Conservation (phyloP, 441 rosid species). For the Croton laevigatus region DNA sequence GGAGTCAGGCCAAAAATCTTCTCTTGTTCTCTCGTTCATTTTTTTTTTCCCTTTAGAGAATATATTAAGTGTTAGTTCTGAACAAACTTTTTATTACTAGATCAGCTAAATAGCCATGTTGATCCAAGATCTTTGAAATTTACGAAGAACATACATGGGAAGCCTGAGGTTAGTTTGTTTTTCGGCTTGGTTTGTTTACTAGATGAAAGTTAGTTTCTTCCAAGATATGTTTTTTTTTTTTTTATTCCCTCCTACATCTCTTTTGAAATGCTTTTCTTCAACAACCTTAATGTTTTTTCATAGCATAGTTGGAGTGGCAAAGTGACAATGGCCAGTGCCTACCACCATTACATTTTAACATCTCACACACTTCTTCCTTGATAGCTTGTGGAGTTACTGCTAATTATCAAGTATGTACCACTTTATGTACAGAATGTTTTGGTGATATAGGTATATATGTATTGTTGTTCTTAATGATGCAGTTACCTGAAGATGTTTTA, state of each 20-base stretch:
- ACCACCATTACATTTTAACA: constrained; percentile 66
- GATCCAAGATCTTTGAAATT: constrained; percentile 70
- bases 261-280: neutral
- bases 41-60: no score
- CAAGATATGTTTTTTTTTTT: neutral
- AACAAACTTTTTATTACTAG: constrained; percentile 38
- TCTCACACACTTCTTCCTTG: constrained; percentile 81
- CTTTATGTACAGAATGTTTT: neutral
- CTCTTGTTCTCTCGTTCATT: no score
- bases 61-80: constrained; percentile 7
- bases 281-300: constrained; percentile 12
- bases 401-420: constrained; percentile 46
- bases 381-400: constrained; percentile 81
- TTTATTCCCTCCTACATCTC: neutral
- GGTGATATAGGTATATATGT: neutral
- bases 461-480: neutral
- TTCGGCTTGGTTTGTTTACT: neutral
- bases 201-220: neutral
- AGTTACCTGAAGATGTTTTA: constrained; percentile 20
- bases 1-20: neutral
- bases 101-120: constrained; percentile 51
- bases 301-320: constrained; percentile 67
- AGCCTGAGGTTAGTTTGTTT: constrained; percentile 74
- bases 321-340: constrained; percentile 26
- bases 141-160: constrained; percentile 72